Conservation (phyloP, 31 red algal genomes). For the Pterothamnion heteromorphum region DNA sequence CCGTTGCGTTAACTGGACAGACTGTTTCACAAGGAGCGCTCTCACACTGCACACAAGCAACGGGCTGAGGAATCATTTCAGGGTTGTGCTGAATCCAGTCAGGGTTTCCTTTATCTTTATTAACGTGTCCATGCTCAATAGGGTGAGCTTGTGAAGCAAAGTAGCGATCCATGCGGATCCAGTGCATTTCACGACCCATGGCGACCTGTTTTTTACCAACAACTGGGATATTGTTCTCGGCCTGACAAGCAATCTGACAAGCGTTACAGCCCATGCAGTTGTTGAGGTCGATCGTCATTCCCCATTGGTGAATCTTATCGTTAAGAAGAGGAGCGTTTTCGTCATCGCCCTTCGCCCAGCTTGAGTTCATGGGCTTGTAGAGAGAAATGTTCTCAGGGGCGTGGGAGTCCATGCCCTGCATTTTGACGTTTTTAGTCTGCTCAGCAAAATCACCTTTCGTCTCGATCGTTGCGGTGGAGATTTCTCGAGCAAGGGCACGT, state of each 20-base stretch:
- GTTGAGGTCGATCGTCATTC: neutral
- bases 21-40: neutral
- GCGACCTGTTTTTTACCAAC: neutral
- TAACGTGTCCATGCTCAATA: too few species aligned
- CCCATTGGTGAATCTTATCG: neutral
- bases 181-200: neutral
- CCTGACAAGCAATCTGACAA: neutral
- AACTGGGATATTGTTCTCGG: neutral
- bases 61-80: neutral
- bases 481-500: too few species aligned
- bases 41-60: neutral
- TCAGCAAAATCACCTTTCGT: too few species aligned
- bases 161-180: slow-evolving; percentile 28
- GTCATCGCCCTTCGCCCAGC: too few species aligned
- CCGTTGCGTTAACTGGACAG: neutral
- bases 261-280: neutral
- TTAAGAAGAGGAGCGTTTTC: too few species aligned
- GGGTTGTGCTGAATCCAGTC: neutral
- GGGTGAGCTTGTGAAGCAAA: too few species aligned
- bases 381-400: too few species aligned
- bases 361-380: too few species aligned
- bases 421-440: too few species aligned
- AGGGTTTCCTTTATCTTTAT: too few species aligned
- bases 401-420: too few species aligned
- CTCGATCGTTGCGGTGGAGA: too few species aligned